Evolutionary conservation across 805 yeast genomes (phyloP).

Genomic region (Nakazawaea ishiwadae): DNA sequence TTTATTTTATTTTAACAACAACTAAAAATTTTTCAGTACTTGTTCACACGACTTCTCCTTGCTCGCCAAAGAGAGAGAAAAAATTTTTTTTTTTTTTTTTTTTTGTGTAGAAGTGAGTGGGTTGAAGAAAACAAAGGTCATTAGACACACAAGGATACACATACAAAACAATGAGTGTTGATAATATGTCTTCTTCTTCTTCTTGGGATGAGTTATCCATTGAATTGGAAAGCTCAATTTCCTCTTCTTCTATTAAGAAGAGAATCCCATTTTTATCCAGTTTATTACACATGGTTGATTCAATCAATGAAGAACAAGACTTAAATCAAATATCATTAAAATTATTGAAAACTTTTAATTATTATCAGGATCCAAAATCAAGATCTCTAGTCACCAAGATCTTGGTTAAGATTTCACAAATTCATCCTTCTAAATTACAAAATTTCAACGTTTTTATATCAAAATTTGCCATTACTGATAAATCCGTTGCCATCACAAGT

Average conservation of each 20-base stretch:
- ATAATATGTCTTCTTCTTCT: no score
- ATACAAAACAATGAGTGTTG: no score
- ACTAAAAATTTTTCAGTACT: no score
- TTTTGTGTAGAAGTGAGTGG: no score
- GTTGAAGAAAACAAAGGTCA: no score
- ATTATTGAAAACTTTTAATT: slow-evolving; percentile 43
- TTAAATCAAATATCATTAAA: slow-evolving; percentile 26
- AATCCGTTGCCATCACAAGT: slow-evolving; percentile 51
- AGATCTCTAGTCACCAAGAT: slow-evolving; percentile 36
- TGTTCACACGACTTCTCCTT: no score
- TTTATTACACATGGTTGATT: background rate
- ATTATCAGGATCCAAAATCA: slow-evolving; percentile 47
- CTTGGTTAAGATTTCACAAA: slow-evolving; percentile 31
- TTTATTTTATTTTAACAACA: no score
- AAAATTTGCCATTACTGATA: slow-evolving; percentile 24
- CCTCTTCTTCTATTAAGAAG: slow-evolving; percentile 2
- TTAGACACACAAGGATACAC: no score
- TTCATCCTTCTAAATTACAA: slow-evolving; percentile 29
- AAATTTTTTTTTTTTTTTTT: no score
- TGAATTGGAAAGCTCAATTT: background rate
- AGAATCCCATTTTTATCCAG: slow-evolving; percentile 2
- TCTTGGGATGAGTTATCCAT: slow-evolving; percentile 6
- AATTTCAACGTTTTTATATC: slow-evolving; percentile 39
- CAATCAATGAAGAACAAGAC: slow-evolving; percentile 15
- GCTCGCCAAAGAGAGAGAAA: no score